Conservation (phyloP, 2,329 filamentous ascomycete genomes). For the Paraconiothyrium brasiliense region DNA sequence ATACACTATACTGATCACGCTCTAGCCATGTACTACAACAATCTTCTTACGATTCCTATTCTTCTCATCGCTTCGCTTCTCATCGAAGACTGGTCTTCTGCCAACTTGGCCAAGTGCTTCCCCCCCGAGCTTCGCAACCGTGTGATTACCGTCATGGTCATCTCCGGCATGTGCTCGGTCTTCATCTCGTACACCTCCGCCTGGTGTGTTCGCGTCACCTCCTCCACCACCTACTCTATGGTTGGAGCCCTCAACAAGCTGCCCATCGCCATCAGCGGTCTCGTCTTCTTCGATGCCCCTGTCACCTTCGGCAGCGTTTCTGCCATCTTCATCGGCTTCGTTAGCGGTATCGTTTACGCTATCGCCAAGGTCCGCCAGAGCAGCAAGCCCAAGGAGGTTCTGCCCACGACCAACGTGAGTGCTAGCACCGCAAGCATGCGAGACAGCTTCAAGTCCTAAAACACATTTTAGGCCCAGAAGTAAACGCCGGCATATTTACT, state of each 20-base stretch:
- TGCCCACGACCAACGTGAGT: slow-evolving; percentile 79
- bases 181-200: slow-evolving; percentile 99
- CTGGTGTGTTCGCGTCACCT: slow-evolving; percentile 97
- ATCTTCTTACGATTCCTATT: slow-evolving; percentile 93
- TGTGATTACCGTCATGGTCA: slow-evolving; percentile 87
- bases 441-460: slow-evolving; percentile 74
- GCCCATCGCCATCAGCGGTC: slow-evolving; percentile 88
- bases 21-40: slow-evolving; percentile 99
- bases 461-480: slow-evolving; percentile 17
- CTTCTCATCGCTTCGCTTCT: slow-evolving; percentile 83
- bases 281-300: slow-evolving; percentile 94
- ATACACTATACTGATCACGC: slow-evolving; percentile 18
- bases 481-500: slow-evolving; percentile 24
- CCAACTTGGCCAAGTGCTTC: slow-evolving; percentile 89
- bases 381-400: slow-evolving; percentile 70
- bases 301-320: slow-evolving; percentile 92
- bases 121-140: slow-evolving; percentile 80
- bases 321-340: slow-evolving; percentile 89
- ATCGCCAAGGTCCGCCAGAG: slow-evolving; percentile 86
- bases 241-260: slow-evolving; percentile 98
- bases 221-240: slow-evolving; percentile 98
- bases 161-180: slow-evolving; percentile 91
- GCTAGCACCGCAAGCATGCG: slow-evolving; percentile 91
- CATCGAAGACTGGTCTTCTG: slow-evolving; percentile 89
- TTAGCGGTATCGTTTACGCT: slow-evolving; percentile 91